phyloP scores from a whole-genome alignment of 192 early-diverging fungal genomes.

The Coemansia sp. region DNA sequence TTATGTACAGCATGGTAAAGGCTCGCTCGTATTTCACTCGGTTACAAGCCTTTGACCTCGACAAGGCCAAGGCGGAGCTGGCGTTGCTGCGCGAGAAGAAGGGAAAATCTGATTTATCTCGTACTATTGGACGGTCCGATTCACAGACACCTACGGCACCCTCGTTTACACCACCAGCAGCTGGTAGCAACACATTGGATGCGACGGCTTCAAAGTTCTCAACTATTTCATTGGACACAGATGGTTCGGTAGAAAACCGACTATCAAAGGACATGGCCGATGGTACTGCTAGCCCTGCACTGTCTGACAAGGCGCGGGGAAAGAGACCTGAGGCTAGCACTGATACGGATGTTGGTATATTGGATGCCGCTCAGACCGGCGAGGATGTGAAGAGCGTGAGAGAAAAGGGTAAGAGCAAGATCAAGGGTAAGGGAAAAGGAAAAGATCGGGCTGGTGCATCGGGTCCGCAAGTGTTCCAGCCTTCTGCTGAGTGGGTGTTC shows the following conservation, averaged over 20 bases:
- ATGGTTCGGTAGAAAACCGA: no score
- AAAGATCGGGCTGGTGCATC: background rate
- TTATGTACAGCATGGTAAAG: conserved; percentile 79
- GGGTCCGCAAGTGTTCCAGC: conserved; percentile 29
- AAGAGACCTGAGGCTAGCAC: conserved; percentile 55
- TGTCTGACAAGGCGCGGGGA: conserved; percentile 77
- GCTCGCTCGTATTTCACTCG: conserved; percentile 67
- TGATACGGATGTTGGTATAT: background rate
- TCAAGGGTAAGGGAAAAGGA: background rate
- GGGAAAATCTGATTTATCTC: conserved; percentile 24
- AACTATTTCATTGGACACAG: background rate
- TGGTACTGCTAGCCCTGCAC: conserved; percentile 17
- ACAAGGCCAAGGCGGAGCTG: conserved; percentile 58
- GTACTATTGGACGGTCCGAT: conserved; percentile 29
- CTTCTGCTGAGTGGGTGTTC: conserved; percentile 40
- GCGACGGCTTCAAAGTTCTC: background rate
- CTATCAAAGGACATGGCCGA: conserved; percentile 14
- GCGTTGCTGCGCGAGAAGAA: conserved; percentile 52
- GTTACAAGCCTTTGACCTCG: conserved; percentile 65
- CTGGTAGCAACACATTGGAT: background rate
- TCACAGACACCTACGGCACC: background rate
- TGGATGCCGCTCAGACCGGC: background rate
- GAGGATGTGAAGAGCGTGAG: conserved; percentile 7
- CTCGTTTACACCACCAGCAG: no score
- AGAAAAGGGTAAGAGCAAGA: background rate